Evolutionary conservation across 1,284 basidiomycete genomes (phyloP), one percentile per base, ranked within the genome.

Genomic region (Apiotrichum montevideense): DNA sequence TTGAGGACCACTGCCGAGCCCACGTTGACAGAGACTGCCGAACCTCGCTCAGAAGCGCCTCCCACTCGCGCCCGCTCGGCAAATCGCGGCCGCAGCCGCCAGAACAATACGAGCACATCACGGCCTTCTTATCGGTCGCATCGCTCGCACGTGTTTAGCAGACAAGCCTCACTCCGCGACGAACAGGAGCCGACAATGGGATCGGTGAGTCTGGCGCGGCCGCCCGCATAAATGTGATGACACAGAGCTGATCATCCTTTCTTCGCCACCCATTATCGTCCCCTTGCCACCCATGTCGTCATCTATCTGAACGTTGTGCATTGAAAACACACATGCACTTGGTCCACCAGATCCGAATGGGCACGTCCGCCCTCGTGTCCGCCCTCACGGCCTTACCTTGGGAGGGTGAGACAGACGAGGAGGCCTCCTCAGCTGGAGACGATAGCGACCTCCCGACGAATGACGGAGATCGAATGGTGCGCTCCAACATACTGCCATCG

Each of bases 361-460:
- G 73, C 13, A 68, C 72, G 13, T 74, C 73, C 4, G 72, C 73
- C n/a, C 65, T 76, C 34, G 62, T 76, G 33, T 74, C 73, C 1
- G 73, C 73, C 3, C 58, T 76, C 34, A 70, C 70, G 9, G 70
- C 73, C 1, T 34, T 76, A 11, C 71, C 73, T 3, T 68, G 67
- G 67, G 71, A 76, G 9, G 63, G 69, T 29, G 66, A 64, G 21
- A 56, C 41, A 6, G 55, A 57, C 15, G 55, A 52, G 7, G 46
- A 52, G 29, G 29, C 47, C 1, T 61, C 59, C 4, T 7, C 35
- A 3, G 29, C 4, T 3, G 51, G 35, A 3, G 40, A 45, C 58
- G 37, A 57, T 55, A 33, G 58, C 62, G 51, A 53, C 8, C 41
- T 13, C 37, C 14, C 34, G 3, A 34, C 54, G 13, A 63, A 63